phyloP scores from a whole-genome alignment of 345 rosid species.

The Linum trigynum region DNA sequence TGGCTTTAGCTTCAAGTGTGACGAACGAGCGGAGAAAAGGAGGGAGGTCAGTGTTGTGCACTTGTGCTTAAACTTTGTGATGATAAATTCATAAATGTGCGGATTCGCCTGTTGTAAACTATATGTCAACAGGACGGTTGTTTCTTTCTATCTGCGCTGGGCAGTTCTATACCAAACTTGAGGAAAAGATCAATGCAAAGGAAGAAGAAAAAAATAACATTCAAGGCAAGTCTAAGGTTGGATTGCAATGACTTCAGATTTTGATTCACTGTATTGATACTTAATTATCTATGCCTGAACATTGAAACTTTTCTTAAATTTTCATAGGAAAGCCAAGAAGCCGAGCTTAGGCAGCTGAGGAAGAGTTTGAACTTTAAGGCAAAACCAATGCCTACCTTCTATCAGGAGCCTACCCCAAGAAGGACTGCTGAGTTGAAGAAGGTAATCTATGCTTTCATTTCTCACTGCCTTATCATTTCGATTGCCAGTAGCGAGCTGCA shows the following conservation, averaged over 20 bases:
- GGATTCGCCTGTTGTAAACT: neutral
- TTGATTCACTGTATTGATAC: neutral
- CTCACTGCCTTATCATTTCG: neutral
- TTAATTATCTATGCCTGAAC: conserved; percentile 5
- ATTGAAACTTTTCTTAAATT: conserved; percentile 3
- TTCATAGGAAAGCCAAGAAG: conserved; percentile 86
- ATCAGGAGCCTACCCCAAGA: conserved; percentile 88
- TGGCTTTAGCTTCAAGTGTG: conserved; percentile 95
- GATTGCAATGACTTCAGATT: conserved; percentile 8
- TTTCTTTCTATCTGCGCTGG: conserved; percentile 11
- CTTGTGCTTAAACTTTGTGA: conserved; percentile 12
- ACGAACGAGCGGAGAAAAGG: conserved; percentile 96
- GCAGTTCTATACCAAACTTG: conserved; percentile 92
- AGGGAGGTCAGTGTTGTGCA: conserved; percentile 59
- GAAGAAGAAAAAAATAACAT: conserved; percentile 65
- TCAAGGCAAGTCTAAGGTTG: conserved; percentile 95
- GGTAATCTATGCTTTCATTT: conserved; percentile 31
- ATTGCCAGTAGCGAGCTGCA: neutral
- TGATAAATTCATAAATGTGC: neutral
- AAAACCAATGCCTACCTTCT: conserved; percentile 96
- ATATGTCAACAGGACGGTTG: conserved; percentile 6
- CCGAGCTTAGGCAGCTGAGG: conserved; percentile 82
- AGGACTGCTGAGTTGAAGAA: conserved; percentile 80
- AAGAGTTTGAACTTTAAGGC: conserved; percentile 93
- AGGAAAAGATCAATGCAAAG: conserved; percentile 92